Base-by-base conservation (phyloP, 441 rosid genomes). In the Isatis lusitanica region DNA sequence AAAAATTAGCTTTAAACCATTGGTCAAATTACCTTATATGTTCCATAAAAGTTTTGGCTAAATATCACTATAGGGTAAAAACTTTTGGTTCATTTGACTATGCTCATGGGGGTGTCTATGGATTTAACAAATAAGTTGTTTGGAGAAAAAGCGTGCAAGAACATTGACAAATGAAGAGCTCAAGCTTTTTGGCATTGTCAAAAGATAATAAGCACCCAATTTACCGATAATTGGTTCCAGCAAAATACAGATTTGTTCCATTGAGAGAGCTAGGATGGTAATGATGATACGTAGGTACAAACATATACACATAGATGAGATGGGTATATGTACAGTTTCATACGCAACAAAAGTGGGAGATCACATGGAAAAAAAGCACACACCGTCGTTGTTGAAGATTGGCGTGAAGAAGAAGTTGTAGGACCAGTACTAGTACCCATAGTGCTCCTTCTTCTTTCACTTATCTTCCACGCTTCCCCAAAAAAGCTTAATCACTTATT, bases 401-500 rank as follows among this genome's bases (percentile, higher is more conserved):
- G 66, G 79, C 79, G 79, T 76, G 79, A 47, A 56, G 75, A 76
- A 47, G 76, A 52, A 52, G 78, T 21, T 52, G 74, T 75, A 75
- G 74, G 79, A 70, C 75, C 79, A 70, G 46, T 76, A 10, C 66
- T 62, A 38, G 66, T 46, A 7, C 2, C 55, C 53, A 47, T 76
- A 76, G 79, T 70, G 79, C 79, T 69, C 70, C 74, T 48, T 65
- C 74, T 47, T 65, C 70, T 55, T 75, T 70, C 51, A 64, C 65
- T 53, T 62, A 43, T 44, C 51, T 52, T 63, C 66, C 53, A 69
- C 66, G 71, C 79, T 15, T 75, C 70, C 50, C 7, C 50, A 30
- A 68, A 60, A 74, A 63, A 17, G 30, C 47, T 56, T 48, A 62
- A 40, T 51, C 30, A 52, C 78, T 68, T 35, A 9, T 13, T 17